phyloP scores from a whole-genome alignment of 1,284 basidiomycete genomes.

The Dichomitus squalens region DNA sequence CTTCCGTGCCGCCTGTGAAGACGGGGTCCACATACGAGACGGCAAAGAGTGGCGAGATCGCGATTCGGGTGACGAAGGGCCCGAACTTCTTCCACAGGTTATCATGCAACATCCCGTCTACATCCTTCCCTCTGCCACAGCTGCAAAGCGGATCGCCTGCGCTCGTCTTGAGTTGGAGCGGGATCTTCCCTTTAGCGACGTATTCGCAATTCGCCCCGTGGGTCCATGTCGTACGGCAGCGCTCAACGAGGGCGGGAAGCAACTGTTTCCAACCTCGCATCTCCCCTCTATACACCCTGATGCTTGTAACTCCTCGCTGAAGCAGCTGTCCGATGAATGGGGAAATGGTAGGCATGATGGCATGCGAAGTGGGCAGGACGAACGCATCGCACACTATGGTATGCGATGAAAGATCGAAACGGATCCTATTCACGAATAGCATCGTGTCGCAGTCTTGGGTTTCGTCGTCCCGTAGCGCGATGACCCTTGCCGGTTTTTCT shows the following conservation, averaged over 20 bases:
- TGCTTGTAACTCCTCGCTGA: conserved; percentile 11
- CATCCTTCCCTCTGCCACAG: conserved; percentile 49
- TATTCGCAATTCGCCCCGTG: conserved; percentile 52
- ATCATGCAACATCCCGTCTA: conserved; percentile 32
- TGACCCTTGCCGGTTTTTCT: conserved; percentile 25
- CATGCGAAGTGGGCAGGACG: conserved; percentile 39
- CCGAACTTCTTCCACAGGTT: conserved; percentile 37
- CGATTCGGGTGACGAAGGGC: conserved; percentile 45
- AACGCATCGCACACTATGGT: conserved; percentile 48
- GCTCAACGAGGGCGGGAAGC: conserved; percentile 49
- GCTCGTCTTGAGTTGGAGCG: conserved; percentile 32
- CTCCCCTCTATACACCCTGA: conserved; percentile 31
- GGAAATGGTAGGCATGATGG: conserved; percentile 19
- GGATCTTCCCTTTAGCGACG: conserved; percentile 30
- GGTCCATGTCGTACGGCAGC: conserved; percentile 51
- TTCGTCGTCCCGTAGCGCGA: conserved; percentile 34
- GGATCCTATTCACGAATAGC: conserved; percentile 43
- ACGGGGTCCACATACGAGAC: conserved; percentile 46
- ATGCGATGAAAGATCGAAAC: conserved; percentile 46
- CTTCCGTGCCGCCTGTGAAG: neutral
- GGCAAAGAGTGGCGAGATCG: conserved; percentile 49
- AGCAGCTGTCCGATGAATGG: conserved; percentile 11
- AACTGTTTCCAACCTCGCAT: conserved; percentile 47
- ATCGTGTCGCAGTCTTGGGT: conserved; percentile 34
- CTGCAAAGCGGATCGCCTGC: conserved; percentile 44